phyloP scores from a whole-genome alignment of 2,329 filamentous ascomycete genomes.

The Tolypocladium ophioglossoides region DNA sequence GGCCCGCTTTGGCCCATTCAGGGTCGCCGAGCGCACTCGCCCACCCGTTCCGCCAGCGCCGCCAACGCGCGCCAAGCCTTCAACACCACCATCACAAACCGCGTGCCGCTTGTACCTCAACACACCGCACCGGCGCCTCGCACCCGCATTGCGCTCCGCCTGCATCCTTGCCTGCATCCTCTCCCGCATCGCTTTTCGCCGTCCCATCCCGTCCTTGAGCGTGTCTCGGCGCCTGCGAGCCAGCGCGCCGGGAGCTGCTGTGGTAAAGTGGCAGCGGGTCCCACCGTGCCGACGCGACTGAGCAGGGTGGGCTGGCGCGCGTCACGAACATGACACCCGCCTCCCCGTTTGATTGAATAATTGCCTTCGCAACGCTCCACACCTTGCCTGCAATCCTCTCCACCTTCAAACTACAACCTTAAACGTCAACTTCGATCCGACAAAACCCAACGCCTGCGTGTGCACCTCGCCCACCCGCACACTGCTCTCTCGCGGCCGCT shows the following conservation, averaged over 20 bases:
- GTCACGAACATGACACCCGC: slow-evolving; percentile 30
- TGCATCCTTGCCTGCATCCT: background rate
- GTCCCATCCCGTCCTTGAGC: background rate
- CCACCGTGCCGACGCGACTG: slow-evolving; percentile 19
- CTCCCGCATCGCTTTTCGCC: background rate
- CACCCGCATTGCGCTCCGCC: background rate
- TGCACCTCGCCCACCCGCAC: background rate
- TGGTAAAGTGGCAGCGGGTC: slow-evolving; percentile 4
- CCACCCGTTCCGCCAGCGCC: too few species aligned
- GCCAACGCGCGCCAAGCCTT: background rate
- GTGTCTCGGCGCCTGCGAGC: background rate
- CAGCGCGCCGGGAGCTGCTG: background rate
- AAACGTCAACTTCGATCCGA: background rate
- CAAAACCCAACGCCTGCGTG: background rate
- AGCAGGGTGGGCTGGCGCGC: slow-evolving; percentile 15
- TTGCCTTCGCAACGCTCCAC: slow-evolving; percentile 6
- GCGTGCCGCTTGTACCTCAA: background rate
- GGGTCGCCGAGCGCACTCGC: too few species aligned
- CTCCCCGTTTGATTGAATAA: slow-evolving; percentile 17
- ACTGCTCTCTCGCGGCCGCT: background rate
- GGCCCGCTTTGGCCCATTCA: too few species aligned
- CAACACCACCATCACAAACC: background rate
- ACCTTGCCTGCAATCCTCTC: slow-evolving; percentile 5
- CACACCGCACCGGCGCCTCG: background rate
- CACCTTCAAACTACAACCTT: slow-evolving; percentile 3